Base-by-base conservation (phyloP, 2,329 filamentous ascomycete species). In the Trichophyton mentagrophytes region DNA sequence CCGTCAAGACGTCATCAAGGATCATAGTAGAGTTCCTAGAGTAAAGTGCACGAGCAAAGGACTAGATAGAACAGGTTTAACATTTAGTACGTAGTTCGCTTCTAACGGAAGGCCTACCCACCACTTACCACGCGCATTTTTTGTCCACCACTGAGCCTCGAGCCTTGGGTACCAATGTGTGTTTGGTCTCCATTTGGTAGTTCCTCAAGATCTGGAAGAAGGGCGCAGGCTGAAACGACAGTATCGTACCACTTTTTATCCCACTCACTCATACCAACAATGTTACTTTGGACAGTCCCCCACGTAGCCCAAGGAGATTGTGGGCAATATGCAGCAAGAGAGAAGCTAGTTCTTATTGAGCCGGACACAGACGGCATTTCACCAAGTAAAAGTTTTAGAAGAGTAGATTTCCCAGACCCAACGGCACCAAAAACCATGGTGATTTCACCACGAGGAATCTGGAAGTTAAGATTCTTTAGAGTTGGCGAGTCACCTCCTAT, bases 111-210 rank as follows among this genome's bases (percentile, higher is more conserved):
- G 9, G 11, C 33, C 33, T 13, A 38, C 2, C 9, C 3, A 2
- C 9, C 9, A 96, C 66, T 93, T 87, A 9, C 85, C 82, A 57
- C 90, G 51, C 82, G 77, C 60, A 81, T 80, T 63, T 81, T 84
- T 65, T 85, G 82, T 0, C 82, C 82, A 22, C 82, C 82, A 2
- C 82, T 84, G 0, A 85, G 71, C 7, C 82, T 81, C 58, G 84
- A 79, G 0, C 82, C 82, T 66, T 85, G 84, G 66, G 84, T 82
- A 0, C 82, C 82, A 61, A 84, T 78, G 61, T 81, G 78, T 0
- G 82, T 84, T 0, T 85, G 69, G 69, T 87, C 85, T 1, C 84
- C 84, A 63, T 85, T 77, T 64, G 84, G 82, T 69, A 87, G 84
- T 55, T 80, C 80, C 0, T 77, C 77, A 63, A 87, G 78, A 69